phyloP scores from a whole-genome alignment of 2,329 filamentous ascomycete genomes.

The Xylariaceae sp. region DNA sequence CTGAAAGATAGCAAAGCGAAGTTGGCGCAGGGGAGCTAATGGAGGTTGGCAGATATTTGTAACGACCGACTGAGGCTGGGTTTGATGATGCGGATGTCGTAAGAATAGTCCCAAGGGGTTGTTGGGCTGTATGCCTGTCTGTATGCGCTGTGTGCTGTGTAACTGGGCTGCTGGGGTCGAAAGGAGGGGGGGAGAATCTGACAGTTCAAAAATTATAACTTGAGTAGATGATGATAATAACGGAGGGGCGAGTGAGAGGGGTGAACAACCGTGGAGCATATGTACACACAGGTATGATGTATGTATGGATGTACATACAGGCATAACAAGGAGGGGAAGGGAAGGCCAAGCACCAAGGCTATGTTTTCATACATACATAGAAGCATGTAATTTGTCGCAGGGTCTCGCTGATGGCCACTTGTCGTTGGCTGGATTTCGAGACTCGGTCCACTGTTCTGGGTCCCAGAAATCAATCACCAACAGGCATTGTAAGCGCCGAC shows the following conservation, averaged over 20 bases:
- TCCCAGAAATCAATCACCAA: conserved; percentile 12
- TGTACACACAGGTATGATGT: background rate
- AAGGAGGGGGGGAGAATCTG: background rate
- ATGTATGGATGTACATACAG: too few species aligned
- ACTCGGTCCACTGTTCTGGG: conserved; percentile 23
- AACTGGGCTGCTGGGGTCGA: background rate
- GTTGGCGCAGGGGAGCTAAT: conserved; percentile 16
- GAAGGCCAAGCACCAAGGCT: background rate
- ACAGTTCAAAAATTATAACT: background rate
- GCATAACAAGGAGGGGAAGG: background rate
- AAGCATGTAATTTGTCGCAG: too few species aligned
- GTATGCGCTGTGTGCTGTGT: conserved; percentile 19
- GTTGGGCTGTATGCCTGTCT: background rate
- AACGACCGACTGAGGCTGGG: conserved; percentile 15
- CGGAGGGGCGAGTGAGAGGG: conserved; percentile 1
- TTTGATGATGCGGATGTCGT: background rate
- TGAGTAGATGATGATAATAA: background rate
- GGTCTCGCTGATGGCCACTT: conserved; percentile 7
- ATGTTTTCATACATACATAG: too few species aligned
- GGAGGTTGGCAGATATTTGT: conserved; percentile 15
- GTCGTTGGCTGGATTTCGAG: conserved; percentile 27
- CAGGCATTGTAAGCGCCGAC: conserved; percentile 16
- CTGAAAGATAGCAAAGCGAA: conserved; percentile 7
- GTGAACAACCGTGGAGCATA: conserved; percentile 2
- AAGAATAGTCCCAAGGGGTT: conserved; percentile 1